phyloP scores from a whole-genome alignment of 495 filamentous ascomycete genomes.

The Hypoxylon perforatum region DNA sequence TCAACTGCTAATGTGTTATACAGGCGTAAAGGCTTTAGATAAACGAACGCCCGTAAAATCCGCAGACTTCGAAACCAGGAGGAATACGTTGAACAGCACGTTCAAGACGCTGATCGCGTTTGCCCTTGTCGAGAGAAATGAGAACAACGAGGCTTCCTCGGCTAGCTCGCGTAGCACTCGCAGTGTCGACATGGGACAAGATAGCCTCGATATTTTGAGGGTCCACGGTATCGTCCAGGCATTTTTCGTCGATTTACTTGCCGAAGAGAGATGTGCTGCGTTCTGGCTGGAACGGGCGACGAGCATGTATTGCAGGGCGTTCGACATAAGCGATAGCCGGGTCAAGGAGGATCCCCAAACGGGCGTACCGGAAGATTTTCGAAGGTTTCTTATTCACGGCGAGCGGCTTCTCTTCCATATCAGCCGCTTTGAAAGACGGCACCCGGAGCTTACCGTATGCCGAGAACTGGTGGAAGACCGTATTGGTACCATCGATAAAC shows the following conservation, averaged over 20 bases:
- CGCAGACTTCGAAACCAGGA: slow-evolving; percentile 58
- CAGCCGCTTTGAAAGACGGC: slow-evolving; percentile 54
- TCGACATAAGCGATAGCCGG: slow-evolving; percentile 68
- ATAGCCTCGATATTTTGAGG: slow-evolving; percentile 76
- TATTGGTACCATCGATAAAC: slow-evolving; percentile 63
- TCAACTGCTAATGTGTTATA: too few species aligned
- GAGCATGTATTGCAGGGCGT: slow-evolving; percentile 70
- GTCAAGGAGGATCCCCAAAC: slow-evolving; percentile 65
- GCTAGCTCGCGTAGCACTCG: slow-evolving; percentile 56
- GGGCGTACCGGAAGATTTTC: slow-evolving; percentile 76
- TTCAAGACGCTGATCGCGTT: slow-evolving; percentile 75
- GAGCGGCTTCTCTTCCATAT: slow-evolving; percentile 64
- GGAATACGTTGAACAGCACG: slow-evolving; percentile 69
- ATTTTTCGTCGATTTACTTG: slow-evolving; percentile 77
- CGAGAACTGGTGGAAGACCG: slow-evolving; percentile 60
- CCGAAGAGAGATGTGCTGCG: slow-evolving; percentile 65
- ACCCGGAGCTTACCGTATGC: slow-evolving; percentile 49
- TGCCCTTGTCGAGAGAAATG: slow-evolving; percentile 75
- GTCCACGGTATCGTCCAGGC: slow-evolving; percentile 84
- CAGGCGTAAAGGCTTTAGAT: slow-evolving; percentile 64
- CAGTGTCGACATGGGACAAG: slow-evolving; percentile 51
- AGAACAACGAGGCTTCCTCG: slow-evolving; percentile 57
- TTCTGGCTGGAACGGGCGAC: slow-evolving; percentile 73
- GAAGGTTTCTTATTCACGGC: slow-evolving; percentile 76
- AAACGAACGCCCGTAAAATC: slow-evolving; percentile 67